These are phyloP conservation scores for Vigna hirtella DNA, from an alignment of 306 rosid species.

Conservation along the genomic window DNA sequence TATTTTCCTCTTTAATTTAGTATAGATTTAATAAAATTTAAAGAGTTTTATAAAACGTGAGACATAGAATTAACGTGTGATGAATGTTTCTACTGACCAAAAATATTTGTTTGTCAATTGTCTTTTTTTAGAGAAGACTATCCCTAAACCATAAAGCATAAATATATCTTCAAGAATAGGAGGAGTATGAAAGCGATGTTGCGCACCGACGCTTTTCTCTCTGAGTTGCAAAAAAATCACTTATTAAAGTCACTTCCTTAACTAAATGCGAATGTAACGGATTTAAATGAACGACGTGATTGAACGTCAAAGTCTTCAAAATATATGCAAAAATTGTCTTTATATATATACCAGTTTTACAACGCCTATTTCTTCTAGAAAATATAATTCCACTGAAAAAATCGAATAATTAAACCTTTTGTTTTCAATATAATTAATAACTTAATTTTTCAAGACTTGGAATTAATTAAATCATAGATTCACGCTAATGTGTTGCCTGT, in stretches of 20 bases:
- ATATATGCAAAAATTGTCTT: background rate
- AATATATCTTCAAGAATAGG: background rate
- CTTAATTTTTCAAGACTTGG: too few relatives aligned
- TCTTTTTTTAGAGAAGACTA: background rate
- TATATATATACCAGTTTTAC: too few relatives aligned
- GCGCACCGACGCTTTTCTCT: constrained; percentile 48
- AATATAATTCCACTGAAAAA: too few relatives aligned
- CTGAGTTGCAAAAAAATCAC: constrained; percentile 4
- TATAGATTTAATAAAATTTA: background rate
- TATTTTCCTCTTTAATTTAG: background rate
- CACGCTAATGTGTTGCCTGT: background rate
- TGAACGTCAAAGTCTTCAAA: constrained; percentile 35
- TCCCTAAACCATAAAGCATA: background rate
- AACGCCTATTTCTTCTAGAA: too few relatives aligned
- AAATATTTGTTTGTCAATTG: background rate
- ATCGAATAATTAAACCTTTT: too few relatives aligned
- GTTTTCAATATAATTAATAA: too few relatives aligned
- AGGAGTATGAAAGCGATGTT: background rate
- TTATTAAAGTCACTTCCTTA: constrained; percentile 18
- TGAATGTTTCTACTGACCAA: background rate
- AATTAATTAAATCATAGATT: background rate
- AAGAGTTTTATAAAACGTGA: background rate
- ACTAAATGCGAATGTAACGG: constrained; percentile 34
- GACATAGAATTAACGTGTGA: background rate
- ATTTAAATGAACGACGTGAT: constrained; percentile 39